Evolutionary conservation across 257 asterid genomes (phyloP), one percentile per base, ranked within the genome.

Genomic region (Solanum etuberosum): DNA sequence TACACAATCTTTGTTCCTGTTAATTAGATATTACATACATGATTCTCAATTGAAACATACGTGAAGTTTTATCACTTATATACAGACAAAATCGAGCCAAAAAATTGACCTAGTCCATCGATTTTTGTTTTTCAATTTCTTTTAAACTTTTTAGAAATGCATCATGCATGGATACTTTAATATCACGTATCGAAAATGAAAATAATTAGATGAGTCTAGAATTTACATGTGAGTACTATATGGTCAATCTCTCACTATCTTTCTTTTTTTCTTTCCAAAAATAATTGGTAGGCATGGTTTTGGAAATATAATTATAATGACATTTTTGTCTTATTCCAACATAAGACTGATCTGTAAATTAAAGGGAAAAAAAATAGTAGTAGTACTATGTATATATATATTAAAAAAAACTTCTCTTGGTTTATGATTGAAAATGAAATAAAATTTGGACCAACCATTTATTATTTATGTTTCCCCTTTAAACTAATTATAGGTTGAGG

Each of bases 281-380:
- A 54, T 67, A 14, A n/a, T 38, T 40, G 59, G 59, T 76, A n/a
- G 83, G 59, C 35, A 13, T 16, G 59, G 6, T 23, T n/a, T 40
- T 76, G 7, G 2, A 31, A 57, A 7, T 32, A 76, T n/a, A 38
- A 76, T 9, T 40, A 76, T 76, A 40, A 13, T 76, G 83, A 76
- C 83, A 40, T 40, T 43, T 76, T n/a, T 76, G 83, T 76, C 83
- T 76, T 37, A 40, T 76, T 40, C 59, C 83, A 76, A 76, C 83
- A 40, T 7, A n/a, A 25, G n/a, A 76, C 83, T 40, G 35, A 76
- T 76, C n/a, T 40, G 11, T 13, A 73, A 35, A 71, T 70, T 70
- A 35, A 73, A 21, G 51, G 37, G 1, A 0, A 6, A 15, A 68
- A 29, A 4, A 4, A 16, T 15, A 29, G 40, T 68, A 68, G 12